phyloP scores from a whole-genome alignment of 1,139 yeast species.

The Candida mesenterica region DNA sequence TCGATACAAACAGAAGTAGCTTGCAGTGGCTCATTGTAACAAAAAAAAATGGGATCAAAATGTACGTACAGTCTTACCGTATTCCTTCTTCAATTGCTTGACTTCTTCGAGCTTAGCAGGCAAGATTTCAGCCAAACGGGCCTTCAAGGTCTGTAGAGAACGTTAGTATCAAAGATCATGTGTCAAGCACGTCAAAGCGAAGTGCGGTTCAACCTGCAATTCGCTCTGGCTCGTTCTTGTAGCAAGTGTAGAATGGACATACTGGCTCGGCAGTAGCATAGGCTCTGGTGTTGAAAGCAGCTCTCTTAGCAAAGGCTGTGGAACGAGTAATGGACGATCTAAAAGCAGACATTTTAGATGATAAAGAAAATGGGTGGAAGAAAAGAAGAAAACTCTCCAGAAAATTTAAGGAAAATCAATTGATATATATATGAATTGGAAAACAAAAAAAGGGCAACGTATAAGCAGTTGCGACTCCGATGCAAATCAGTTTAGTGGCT shows the following conservation, averaged over 20 bases:
- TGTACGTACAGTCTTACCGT: slow-evolving; percentile 72
- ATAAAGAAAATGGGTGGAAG: slow-evolving; percentile 7
- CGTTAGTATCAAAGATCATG: slow-evolving; percentile 19
- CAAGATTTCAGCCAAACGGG: slow-evolving; percentile 87
- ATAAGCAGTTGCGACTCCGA: slow-evolving; percentile 2
- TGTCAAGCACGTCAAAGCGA: too few species aligned
- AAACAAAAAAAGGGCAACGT: not conserved
- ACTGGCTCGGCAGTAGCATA: slow-evolving; percentile 59
- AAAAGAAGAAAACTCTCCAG: slow-evolving; percentile 9
- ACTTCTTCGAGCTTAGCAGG: slow-evolving; percentile 93
- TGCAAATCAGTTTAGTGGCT: not conserved
- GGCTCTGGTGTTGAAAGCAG: slow-evolving; percentile 38
- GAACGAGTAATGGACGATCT: slow-evolving; percentile 43
- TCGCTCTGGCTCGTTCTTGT: too few species aligned
- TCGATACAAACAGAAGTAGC: too few species aligned
- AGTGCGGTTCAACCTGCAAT: too few species aligned
- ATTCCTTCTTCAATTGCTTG: slow-evolving; percentile 82
- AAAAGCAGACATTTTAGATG: slow-evolving; percentile 33
- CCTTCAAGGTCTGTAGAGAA: slow-evolving; percentile 61
- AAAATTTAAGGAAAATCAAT: slow-evolving; percentile 10
- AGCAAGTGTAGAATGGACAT: slow-evolving; percentile 22
- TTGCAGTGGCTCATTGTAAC: too few species aligned
- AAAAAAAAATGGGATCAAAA: too few species aligned
- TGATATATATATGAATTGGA: slow-evolving; percentile 12
- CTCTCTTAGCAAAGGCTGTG: slow-evolving; percentile 32